Evolutionary conservation across 1,139 yeast genomes (phyloP), one percentile per base, ranked within the genome.

Genomic region (Saccharomycopsis crataegensis): DNA sequence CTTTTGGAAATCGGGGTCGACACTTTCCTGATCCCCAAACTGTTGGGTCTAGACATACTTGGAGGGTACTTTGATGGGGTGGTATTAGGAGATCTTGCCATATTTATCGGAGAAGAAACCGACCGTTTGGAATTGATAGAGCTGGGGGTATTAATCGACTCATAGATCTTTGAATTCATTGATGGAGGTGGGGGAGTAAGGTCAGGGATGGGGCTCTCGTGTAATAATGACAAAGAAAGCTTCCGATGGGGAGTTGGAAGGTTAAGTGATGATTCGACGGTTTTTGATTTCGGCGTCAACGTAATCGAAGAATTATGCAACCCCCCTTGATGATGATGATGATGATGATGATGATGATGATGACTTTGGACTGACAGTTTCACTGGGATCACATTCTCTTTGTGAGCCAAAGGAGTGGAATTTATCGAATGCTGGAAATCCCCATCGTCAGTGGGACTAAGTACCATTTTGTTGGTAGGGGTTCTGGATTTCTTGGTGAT

Each of bases 391-490:
- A 54, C 16, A 42, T 54, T 54, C 34, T 54, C 57, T 34, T 46
- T 54, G 36, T 51, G 49, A 5, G 42, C 12, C 17, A 54, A 42
- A 1, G 57, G 57, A 9, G 54, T 54, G 34, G 57, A 54, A 45
- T 54, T 51, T 37, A 54, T 42, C 14, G 52, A 48, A n/a, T 50
- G 55, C 31, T 54, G 49, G 42, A 54, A 54, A 28, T 50, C 54
- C 8, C 37, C 46, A 33, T 54, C 55, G 6, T 43, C 7, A 8
- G 9, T 7, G 1, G 57, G 57, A 5, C 31, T 16, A 9, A 52
- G 43, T 22, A 22, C 28, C 16, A 43, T 33, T 28, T 40, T n/a
- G 40, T 43, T 42, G 8, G 32, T 12, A 8, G 47, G 33, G 31
- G 16, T 12, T 17, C n/a, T 11, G 36, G 14, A n/a, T 31, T 28